Evolutionary conservation across 768 basidiomycete species (phyloP), one percentile per base, ranked within the genome.

Genomic region (Lyophyllum decastes): DNA sequence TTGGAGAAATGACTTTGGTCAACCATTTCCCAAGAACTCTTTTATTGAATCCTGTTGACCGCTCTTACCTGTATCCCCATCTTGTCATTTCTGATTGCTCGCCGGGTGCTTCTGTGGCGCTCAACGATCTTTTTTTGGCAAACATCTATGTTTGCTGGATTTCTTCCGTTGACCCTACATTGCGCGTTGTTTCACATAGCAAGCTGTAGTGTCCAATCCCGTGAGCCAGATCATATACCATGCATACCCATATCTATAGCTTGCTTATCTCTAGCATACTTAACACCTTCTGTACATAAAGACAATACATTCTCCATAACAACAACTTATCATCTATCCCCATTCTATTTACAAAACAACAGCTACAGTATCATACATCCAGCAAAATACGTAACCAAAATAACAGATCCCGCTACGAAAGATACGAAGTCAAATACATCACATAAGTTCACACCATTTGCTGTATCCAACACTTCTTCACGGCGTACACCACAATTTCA

Each of bases 401-500:
- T 2, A 3, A n/a, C 16, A 48, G 26, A 48, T 48, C 27, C 25
- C 16, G 25, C 45, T 24, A 26, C 2, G 17, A 19, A 14, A 51
- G 25, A 48, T 49, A 49, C 14, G 49, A 58, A 17, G 21, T 22
- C 35, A 17, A 34, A 24, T 17, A 25, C 11, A 41, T 12, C 43
- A 48, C 30, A 5, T 24, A 25, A 51, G 7, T 17, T 51, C 34
- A 61, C 11, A 47, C 24, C 44, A n/a, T 73, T 56, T 64, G 55
- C 54, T 70, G 70, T 38, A 91, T 72, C 89, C 89, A 92, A 12
- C 86, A 82, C 63, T 76, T 83, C 68, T 76, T 82, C 4, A 79
- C 69, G 22, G 82, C 90, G 62, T 87, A 83, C 25, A 68, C 78
- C 49, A 90, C 75, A n/a, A 90, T 74, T 58, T 89, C 87, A 2